A percentile compares a stretch with the other conserved stretches of the same genome.
Conservation (phyloP, 2,329 filamentous ascomycete genomes). For the Teratosphaeria epicoccoides region DNA sequence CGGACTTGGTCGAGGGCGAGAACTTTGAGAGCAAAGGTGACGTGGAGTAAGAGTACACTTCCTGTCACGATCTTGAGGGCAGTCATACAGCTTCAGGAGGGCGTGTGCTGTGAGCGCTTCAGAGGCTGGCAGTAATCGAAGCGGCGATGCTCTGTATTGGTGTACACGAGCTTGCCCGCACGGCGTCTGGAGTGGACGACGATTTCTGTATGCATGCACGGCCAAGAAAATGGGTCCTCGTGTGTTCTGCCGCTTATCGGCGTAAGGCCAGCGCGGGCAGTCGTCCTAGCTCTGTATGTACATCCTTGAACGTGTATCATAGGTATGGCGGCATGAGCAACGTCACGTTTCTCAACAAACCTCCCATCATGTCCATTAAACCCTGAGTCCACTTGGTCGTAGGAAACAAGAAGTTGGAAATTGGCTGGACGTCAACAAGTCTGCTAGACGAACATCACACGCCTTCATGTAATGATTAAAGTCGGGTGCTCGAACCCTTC, state of each 20-base stretch:
- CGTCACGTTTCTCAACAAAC: neutral
- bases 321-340: neutral
- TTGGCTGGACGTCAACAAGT: no score
- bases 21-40: conserved; percentile 85
- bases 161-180: neutral
- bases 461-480: neutral
- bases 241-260: no score
- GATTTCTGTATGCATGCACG: neutral
- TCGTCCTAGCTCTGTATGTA: neutral
- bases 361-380: no score
- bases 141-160: neutral
- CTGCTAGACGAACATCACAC: neutral
- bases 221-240: neutral
- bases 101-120: neutral
- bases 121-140: neutral
- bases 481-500: no score
- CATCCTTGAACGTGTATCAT: conserved; percentile 4
- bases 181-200: neutral
- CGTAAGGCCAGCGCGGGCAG: neutral
- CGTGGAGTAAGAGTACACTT: conserved; percentile 60
- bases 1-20: conserved; percentile 90
- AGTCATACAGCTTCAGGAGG: neutral
- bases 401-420: no score
- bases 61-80: neutral
- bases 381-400: no score